phyloP scores from a whole-genome alignment of 305 asterid genomes.

The Fraxinus dipetala region DNA sequence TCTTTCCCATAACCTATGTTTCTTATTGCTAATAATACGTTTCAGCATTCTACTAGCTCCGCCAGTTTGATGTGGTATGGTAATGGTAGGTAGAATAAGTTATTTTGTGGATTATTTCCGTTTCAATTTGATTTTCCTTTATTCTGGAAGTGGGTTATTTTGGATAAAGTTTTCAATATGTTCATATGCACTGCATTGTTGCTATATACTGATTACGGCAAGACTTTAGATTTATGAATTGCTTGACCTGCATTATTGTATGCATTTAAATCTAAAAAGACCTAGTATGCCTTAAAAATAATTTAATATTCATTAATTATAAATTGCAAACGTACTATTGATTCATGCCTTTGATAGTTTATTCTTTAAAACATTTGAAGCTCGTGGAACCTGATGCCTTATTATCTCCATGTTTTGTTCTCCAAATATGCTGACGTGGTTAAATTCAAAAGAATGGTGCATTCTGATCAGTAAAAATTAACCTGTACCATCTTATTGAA shows the following conservation, averaged over 20 bases:
- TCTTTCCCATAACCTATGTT: not conserved
- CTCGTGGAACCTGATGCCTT: conserved; percentile 6
- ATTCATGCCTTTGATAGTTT: not conserved
- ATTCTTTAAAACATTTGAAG: conserved; percentile 13
- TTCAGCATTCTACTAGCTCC: not conserved
- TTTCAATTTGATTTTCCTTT: not conserved
- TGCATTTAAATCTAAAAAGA: not conserved
- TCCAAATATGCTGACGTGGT: conserved; percentile 13
- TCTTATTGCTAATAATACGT: not conserved
- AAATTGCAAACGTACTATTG: not conserved
- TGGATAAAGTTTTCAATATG: not conserved
- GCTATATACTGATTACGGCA: not conserved
- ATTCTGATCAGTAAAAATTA: conserved; percentile 12
- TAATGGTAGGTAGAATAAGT: not conserved
- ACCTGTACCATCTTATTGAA: not conserved
- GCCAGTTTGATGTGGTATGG: not conserved
- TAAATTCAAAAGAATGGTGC: conserved; percentile 15
- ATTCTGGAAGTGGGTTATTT: not conserved
- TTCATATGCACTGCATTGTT: not conserved
- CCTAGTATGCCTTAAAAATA: not conserved
- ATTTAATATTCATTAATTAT: conserved; percentile 5
- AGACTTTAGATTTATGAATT: not conserved
- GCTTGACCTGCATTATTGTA: not conserved
- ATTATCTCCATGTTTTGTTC: not conserved
- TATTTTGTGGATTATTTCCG: not conserved